Conservation (phyloP, 768 basidiomycete genomes). For the Suillus hirtellus region DNA sequence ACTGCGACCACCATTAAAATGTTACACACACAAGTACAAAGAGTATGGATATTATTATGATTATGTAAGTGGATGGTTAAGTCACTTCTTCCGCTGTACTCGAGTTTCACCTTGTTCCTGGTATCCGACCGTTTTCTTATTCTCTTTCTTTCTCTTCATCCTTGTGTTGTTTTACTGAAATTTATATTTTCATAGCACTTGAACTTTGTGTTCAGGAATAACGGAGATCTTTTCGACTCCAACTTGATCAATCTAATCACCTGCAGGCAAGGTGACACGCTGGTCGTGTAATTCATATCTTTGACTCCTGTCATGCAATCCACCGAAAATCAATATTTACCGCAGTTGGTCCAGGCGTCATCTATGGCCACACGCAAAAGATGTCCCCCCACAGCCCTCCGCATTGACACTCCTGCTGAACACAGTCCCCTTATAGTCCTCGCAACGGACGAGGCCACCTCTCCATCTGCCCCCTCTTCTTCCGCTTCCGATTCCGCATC, state of each 20-base stretch:
- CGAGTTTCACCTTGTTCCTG: neutral
- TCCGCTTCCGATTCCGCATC: slow-evolving; percentile 54
- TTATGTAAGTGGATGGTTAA: slow-evolving; percentile 7
- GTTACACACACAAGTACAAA: slow-evolving; percentile 13
- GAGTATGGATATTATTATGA: slow-evolving; percentile 5
- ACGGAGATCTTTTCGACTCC: slow-evolving; percentile 15
- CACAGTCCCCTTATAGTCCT: slow-evolving; percentile 50
- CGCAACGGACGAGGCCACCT: slow-evolving; percentile 44
- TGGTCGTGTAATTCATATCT: slow-evolving; percentile 35
- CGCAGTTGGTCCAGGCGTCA: slow-evolving; percentile 31
- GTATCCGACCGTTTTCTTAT: slow-evolving; percentile 15
- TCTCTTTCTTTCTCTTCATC: slow-evolving; percentile 21
- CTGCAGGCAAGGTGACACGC: slow-evolving; percentile 29
- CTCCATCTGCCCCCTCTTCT: slow-evolving; percentile 53
- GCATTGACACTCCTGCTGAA: slow-evolving; percentile 53
- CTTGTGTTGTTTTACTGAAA: slow-evolving; percentile 17
- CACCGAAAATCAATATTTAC: slow-evolving; percentile 22
- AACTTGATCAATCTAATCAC: slow-evolving; percentile 14
- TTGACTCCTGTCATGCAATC: slow-evolving; percentile 32
- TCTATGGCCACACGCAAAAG: slow-evolving; percentile 45
- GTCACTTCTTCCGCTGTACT: neutral
- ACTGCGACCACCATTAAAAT: neutral
- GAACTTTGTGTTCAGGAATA: slow-evolving; percentile 8
- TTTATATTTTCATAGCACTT: slow-evolving; percentile 22
- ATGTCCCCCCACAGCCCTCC: slow-evolving; percentile 56